Conservation (phyloP, 2,329 filamentous ascomycete genomes). For the Zymoseptoria crescenta region DNA sequence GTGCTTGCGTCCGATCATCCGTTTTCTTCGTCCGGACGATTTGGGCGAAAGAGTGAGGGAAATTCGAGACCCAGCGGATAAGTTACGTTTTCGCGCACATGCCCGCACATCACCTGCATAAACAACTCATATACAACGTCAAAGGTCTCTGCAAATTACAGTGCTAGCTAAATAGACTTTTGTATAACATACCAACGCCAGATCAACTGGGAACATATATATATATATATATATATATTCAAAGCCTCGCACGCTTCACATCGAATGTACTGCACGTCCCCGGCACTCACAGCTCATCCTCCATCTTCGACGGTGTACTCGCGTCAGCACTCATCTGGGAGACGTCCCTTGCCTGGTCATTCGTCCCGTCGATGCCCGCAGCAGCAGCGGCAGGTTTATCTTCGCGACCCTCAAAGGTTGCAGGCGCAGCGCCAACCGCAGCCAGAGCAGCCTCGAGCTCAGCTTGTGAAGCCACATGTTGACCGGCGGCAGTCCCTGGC, state of each 20-base stretch:
- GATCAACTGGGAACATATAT: not conserved
- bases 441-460: constrained; percentile 19
- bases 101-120: no score
- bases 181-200: not conserved
- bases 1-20: no score
- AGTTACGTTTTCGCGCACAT: no score
- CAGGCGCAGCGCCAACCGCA: constrained; percentile 16
- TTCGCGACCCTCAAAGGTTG: constrained; percentile 5
- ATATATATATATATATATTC: no score
- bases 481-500: constrained; percentile 11
- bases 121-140: no score
- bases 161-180: not conserved
- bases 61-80: no score
- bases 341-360: not conserved
- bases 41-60: no score
- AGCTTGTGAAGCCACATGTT: constrained; percentile 9
- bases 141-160: not conserved
- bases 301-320: not conserved
- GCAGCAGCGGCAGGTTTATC: constrained; percentile 1
- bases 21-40: no score
- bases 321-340: not conserved
- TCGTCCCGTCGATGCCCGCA: not conserved
- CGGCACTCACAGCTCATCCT: not conserved
- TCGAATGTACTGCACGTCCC: not conserved
- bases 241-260: not conserved